Conservation (phyloP, 768 basidiomycete species). For the Mrakia blollopis region DNA sequence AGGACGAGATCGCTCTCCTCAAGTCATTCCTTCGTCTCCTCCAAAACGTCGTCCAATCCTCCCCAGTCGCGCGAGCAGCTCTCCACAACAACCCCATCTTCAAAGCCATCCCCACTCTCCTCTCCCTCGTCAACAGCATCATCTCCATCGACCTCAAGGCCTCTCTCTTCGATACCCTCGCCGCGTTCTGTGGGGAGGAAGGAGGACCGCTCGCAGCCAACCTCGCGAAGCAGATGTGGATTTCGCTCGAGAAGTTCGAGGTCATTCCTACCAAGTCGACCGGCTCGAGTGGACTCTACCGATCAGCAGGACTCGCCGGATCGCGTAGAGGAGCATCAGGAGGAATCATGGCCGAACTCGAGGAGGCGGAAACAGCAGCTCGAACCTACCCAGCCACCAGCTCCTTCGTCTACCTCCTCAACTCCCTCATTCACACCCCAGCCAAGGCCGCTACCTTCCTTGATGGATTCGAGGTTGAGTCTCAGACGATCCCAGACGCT, state of each 20-base stretch:
- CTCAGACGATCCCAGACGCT: constrained; percentile 71
- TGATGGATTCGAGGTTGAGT: constrained; percentile 55
- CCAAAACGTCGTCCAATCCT: constrained; percentile 66
- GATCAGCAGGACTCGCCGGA: constrained; percentile 39
- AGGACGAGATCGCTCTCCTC: constrained; percentile 70
- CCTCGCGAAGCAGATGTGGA: constrained; percentile 77
- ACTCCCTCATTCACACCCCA: constrained; percentile 74
- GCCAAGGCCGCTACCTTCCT: constrained; percentile 53
- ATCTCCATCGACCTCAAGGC: constrained; percentile 91
- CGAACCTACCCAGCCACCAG: constrained; percentile 81
- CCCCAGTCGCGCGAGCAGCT: constrained; percentile 70
- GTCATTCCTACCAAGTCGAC: constrained; percentile 46
- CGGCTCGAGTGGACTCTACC: constrained; percentile 39
- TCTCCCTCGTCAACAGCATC: constrained; percentile 69
- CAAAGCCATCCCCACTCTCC: constrained; percentile 71
- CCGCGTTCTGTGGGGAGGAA: constrained; percentile 77
- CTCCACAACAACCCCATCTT: constrained; percentile 71
- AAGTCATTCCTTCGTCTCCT: constrained; percentile 76
- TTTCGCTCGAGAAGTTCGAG: constrained; percentile 73
- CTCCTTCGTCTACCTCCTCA: constrained; percentile 76
- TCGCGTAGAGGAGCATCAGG: constrained; percentile 54
- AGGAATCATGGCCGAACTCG: constrained; percentile 82
- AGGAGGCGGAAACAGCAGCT: constrained; percentile 72
- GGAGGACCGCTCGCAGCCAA: constrained; percentile 66
- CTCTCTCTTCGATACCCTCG: constrained; percentile 69